Evolutionary conservation across 495 filamentous ascomycete genomes (phyloP), one percentile per base, ranked within the genome.

Genomic region (Aspergillus hancockii): DNA sequence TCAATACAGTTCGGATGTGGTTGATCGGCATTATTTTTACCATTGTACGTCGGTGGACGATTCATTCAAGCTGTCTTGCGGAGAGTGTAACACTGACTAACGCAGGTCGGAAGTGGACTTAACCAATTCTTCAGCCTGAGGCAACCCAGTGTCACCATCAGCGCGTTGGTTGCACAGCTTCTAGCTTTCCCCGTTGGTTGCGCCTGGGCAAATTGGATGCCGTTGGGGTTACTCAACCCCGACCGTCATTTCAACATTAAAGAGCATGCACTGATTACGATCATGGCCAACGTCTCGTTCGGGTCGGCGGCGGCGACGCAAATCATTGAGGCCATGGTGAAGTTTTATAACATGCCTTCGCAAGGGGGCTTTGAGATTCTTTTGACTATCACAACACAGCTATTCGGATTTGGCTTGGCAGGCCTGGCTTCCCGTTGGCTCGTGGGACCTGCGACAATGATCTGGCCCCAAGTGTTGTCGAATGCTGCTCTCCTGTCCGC

Each of bases 401-500:
- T 87, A 16, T 79, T 91, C 40, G 88, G 89, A 0, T 90, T 90
- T 65, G 89, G 88, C 2, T 79, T 92, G 52, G 88, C 88, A 0
- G 89, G 89, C 1, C 65, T 85, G 58, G 75, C 76, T 28, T 73
- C 81, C 16, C 76, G 81, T 31, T 87, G 83, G 74, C 72, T 87
- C 21, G 83, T 87, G 25, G 82, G 88, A 8, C 92, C 92, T 7
- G 86, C 88, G 45, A 87, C 90, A 18, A 96, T 97, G 91, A 89
- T 96, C 16, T 97, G 92, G 92, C 92, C 93, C 0, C 86, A 87
- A 46, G 93, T 92, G 4, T 78, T 97, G 31, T 91, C 92, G 71
- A 93, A 92, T 45, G 89, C 91, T 1, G 88, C 92, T 43, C 90
- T 96, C 79, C 89, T 96, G 62, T 87, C 85, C 3, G 93, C 92